These are phyloP conservation scores for Begonia peltatifolia DNA, from an alignment of 306 rosid genomes.

Conservation along the genomic window DNA sequence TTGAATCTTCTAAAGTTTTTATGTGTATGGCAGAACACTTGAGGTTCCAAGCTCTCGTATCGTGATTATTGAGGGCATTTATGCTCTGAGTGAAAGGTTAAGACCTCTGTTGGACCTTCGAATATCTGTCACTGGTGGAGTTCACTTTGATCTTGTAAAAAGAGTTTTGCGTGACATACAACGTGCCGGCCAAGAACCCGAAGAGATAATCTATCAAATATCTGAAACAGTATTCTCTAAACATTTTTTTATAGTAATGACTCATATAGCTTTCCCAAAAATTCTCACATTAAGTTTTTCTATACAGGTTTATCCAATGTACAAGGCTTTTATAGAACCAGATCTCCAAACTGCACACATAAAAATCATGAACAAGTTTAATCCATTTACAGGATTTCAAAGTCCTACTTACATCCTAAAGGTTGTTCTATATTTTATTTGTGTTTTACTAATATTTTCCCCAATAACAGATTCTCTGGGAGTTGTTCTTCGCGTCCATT, in stretches of 20 bases:
- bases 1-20: slow-evolving; percentile 6
- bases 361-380: slow-evolving; percentile 81
- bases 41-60: slow-evolving; percentile 84
- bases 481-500: no score
- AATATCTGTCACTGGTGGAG: slow-evolving; percentile 98
- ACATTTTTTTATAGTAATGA: slow-evolving; percentile 5
- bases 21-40: slow-evolving; percentile 61
- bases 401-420: slow-evolving; percentile 86
- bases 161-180: slow-evolving; percentile 93
- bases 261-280: slow-evolving; percentile 5
- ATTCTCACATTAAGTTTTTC: slow-evolving; percentile 15
- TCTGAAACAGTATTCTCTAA: slow-evolving; percentile 66
- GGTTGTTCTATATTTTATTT: slow-evolving; percentile 27
- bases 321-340: slow-evolving; percentile 97
- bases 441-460: slow-evolving; percentile 8
- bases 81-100: slow-evolving; percentile 88
- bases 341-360: slow-evolving; percentile 95
- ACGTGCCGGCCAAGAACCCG: slow-evolving; percentile 97
- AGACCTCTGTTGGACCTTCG: slow-evolving; percentile 85
- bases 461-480: background rate
- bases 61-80: slow-evolving; percentile 92
- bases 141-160: slow-evolving; percentile 97
- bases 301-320: slow-evolving; percentile 95
- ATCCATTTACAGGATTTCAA: slow-evolving; percentile 97
- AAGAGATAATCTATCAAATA: slow-evolving; percentile 98